Evolutionary conservation across 148 eudicot species (phyloP).

Genomic region (Rhododendron simsii): DNA sequence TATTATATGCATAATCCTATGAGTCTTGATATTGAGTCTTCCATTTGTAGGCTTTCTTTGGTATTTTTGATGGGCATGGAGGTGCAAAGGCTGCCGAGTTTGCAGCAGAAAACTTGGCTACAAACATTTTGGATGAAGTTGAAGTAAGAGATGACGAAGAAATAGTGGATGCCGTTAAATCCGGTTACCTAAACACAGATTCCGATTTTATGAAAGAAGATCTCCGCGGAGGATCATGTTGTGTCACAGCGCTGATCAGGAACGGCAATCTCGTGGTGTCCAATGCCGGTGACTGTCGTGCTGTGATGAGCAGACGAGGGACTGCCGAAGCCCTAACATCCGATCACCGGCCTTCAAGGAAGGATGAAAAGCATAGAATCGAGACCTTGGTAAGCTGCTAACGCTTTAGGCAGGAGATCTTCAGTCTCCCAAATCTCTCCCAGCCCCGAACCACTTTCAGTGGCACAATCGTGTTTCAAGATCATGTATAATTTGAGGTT

Average conservation of each 20-base stretch:
- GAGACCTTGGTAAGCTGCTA: conserved; percentile 33
- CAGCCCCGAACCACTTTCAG: not conserved
- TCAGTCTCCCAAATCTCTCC: not conserved
- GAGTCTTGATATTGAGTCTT: not conserved
- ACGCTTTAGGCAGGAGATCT: not conserved
- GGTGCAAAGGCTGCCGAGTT: conserved; percentile 67
- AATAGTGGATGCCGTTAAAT: conserved; percentile 33
- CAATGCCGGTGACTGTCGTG: conserved; percentile 71
- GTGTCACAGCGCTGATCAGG: conserved; percentile 46
- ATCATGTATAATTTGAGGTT: not conserved
- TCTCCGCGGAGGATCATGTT: conserved; percentile 49
- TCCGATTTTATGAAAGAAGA: conserved; percentile 39
- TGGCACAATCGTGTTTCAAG: not conserved
- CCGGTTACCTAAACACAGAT: conserved; percentile 48
- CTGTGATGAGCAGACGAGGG: conserved; percentile 56
- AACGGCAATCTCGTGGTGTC: conserved; percentile 45
- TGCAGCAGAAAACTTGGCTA: conserved; percentile 39
- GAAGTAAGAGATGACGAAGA: conserved; percentile 11
- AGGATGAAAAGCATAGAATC: conserved; percentile 45
- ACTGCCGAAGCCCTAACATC: conserved; percentile 50
- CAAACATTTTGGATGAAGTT: conserved; percentile 41
- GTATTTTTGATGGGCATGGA: conserved; percentile 76
- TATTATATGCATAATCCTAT: no score
- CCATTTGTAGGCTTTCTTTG: conserved; percentile 45
- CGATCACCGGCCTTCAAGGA: conserved; percentile 53